Evolutionary conservation across 768 basidiomycete genomes (phyloP).

Genomic region (Termitomyces sp.): DNA sequence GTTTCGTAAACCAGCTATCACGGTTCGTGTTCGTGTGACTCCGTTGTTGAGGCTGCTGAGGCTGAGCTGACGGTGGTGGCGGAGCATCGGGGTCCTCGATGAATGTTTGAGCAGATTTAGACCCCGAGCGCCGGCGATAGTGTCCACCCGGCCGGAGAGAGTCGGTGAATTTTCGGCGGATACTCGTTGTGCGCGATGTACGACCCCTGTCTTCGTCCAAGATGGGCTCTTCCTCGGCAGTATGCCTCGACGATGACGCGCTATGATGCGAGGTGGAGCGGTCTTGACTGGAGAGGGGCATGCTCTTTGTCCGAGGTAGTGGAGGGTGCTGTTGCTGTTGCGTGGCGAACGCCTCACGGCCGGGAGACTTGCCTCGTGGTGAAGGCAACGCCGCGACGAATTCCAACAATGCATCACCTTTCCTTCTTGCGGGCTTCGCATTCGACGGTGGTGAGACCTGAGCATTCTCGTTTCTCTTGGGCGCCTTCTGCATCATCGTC

Average conservation of each 20-base stretch:
- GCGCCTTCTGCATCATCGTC: constrained; percentile 21
- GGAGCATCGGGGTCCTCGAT: constrained; percentile 24
- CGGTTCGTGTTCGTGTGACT: constrained; percentile 25
- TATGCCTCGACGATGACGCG: constrained; percentile 21
- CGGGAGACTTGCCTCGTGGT: constrained; percentile 10
- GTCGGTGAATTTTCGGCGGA: constrained; percentile 27
- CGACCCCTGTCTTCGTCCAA: constrained; percentile 27
- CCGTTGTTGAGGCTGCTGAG: constrained; percentile 18
- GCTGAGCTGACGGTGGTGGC: constrained; percentile 11
- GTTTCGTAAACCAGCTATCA: constrained; percentile 45
- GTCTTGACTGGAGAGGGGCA: constrained; percentile 34
- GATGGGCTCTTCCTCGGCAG: constrained; percentile 17
- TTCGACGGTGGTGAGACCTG: constrained; percentile 5
- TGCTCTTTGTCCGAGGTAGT: constrained; percentile 50
- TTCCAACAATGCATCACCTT: constrained; percentile 17
- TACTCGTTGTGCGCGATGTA: constrained; percentile 25
- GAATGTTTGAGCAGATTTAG: constrained; percentile 25
- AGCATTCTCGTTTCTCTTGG: constrained; percentile 10
- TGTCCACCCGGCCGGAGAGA: constrained; percentile 20
- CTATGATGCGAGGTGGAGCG: constrained; percentile 18
- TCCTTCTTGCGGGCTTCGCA: constrained; percentile 19
- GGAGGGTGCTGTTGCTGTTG: constrained; percentile 9
- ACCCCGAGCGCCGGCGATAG: constrained; percentile 18
- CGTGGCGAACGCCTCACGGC: background rate
- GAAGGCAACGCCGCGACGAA: constrained; percentile 13